Base-by-base conservation (phyloP, 306 rosid species). In the Corylus americana region DNA sequence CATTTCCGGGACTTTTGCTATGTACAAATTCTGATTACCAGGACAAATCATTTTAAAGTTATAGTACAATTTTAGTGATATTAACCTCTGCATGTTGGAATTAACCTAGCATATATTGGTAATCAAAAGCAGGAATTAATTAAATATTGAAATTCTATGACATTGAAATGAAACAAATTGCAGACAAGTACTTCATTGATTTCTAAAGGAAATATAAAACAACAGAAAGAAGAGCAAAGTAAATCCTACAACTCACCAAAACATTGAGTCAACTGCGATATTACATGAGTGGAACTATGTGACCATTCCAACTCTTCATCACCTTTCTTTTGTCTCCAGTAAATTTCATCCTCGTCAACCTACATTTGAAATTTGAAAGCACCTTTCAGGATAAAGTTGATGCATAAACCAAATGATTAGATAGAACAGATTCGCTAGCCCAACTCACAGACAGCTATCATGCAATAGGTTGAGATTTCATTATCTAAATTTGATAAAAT, bases 341-440 rank as follows among this genome's bases (percentile, higher is more conserved):
- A 90, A 76, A 86, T 74, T 74, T 91, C 97, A 89, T 95, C 98
- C 86, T 91, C 93, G 73, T 92, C 93, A 81, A 91, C 98, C 97
- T 95, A 84, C 82, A 81, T 77, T 86, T 59, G n/a, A 76, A 69
- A 72, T 81, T 74, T 71, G 7, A 67, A 75, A 22, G 67, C 55
- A 39, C 64, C 77, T 80, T 75, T 86, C 53, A 16, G 76, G 78
- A 73, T 73, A 85, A 66, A 50, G 49, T 53, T 51, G 39, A 70
- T 63, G 64, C 64, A 78, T 12, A 49, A 74, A 47, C 61, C 50
- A 10, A 68, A 73, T 74, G 63, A 76, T 64, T 11, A 61, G 5
- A 74, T 35, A 73, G 17, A 71, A 75, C 80, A 64, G 61, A 42
- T 35, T 51, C 57, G 80, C 42, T 53, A 54, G 73, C 70, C 67